phyloP scores from a whole-genome alignment of 805 yeast genomes.

The Hanseniaspora nectarophila region DNA sequence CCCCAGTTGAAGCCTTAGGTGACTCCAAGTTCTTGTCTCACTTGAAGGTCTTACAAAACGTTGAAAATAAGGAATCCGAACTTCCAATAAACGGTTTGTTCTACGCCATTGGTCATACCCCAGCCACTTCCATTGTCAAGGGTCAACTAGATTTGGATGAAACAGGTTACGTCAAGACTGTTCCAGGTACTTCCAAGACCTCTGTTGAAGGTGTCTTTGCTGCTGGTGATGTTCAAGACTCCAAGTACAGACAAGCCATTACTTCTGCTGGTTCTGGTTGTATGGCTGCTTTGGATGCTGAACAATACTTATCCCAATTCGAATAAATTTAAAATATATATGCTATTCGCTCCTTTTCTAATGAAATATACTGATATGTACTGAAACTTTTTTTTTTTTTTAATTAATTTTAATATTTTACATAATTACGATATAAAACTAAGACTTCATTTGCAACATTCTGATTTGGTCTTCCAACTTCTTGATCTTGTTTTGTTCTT shows the following conservation, averaged over 20 bases:
- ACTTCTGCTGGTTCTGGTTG: slow-evolving; percentile 99
- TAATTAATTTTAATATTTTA: too few species aligned
- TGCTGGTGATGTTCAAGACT: slow-evolving; percentile 98
- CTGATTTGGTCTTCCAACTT: slow-evolving; percentile 65
- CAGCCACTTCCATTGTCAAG: slow-evolving; percentile 76
- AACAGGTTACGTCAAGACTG: slow-evolving; percentile 76
- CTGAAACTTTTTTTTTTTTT: not conserved
- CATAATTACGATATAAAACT: slow-evolving; percentile 19
- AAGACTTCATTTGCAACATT: slow-evolving; percentile 44
- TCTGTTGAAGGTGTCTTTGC: slow-evolving; percentile 87
- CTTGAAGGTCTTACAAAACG: slow-evolving; percentile 55
- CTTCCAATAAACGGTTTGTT: slow-evolving; percentile 80
- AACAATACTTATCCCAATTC: slow-evolving; percentile 60
- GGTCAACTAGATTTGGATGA: slow-evolving; percentile 76
- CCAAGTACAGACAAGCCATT: slow-evolving; percentile 93
- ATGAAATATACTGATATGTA: too few species aligned
- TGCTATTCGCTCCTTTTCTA: too few species aligned
- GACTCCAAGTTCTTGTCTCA: slow-evolving; percentile 70
- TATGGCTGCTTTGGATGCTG: slow-evolving; percentile 97
- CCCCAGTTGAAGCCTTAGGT: slow-evolving; percentile 81
- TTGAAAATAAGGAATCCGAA: slow-evolving; percentile 56
- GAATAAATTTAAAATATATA: slow-evolving; percentile 26
- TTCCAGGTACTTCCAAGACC: slow-evolving; percentile 80
- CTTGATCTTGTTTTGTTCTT: slow-evolving; percentile 66
- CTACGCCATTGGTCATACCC: slow-evolving; percentile 95